Percentiles rank a stretch among this genome's conserved stretches.
Conservation (phyloP, 192 early-diverging fungal genomes). For the Allomyces macrogynus region DNA sequence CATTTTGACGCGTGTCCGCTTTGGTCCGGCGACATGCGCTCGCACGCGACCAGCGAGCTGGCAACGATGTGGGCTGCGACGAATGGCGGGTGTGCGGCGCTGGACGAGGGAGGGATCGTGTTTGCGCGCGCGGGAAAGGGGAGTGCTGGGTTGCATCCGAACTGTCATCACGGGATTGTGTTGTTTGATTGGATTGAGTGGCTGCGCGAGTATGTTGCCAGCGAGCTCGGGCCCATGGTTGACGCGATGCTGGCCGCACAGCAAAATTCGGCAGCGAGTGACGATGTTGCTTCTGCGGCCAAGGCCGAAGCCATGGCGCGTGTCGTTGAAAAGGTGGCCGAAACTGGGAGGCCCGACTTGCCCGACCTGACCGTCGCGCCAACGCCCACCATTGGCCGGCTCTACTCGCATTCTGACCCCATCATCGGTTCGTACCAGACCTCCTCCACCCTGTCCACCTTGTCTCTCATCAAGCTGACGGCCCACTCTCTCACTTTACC, state of each 20-base stretch:
- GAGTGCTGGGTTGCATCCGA: too few species aligned
- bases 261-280: not conserved
- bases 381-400: not conserved
- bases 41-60: not conserved
- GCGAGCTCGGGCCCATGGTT: not conserved
- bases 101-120: not conserved
- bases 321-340: not conserved
- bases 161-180: not conserved
- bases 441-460: not conserved
- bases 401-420: not conserved
- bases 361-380: not conserved
- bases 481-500: too few species aligned
- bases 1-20: not conserved
- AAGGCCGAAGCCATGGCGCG: not conserved
- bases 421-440: not conserved
- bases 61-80: not conserved
- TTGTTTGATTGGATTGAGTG: constrained; percentile 4
- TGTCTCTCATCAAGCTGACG: too few species aligned
- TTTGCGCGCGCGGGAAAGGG: too few species aligned
- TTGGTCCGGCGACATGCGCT: not conserved
- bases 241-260: not conserved
- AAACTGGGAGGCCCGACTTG: not conserved
- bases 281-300: not conserved
- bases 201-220: not conserved
- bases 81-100: not conserved